phyloP scores from a whole-genome alignment of 805 yeast genomes.

The Torulaspora gathmanii region DNA sequence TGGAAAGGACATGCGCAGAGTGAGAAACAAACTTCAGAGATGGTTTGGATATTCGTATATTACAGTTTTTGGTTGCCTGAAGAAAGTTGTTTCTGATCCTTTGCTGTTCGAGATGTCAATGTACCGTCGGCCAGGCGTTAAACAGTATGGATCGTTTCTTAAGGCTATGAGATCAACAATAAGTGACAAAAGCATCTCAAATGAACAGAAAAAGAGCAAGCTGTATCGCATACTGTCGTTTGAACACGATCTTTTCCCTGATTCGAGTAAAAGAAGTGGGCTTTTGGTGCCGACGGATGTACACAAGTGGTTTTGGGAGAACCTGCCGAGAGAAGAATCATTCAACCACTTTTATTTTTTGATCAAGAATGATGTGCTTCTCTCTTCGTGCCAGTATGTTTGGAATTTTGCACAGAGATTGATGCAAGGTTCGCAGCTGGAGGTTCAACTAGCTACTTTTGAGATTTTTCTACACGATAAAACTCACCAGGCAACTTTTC shows the following conservation, averaged over 20 bases:
- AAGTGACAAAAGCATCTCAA: slow-evolving; percentile 1
- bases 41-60: slow-evolving; percentile 9
- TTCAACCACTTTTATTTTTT: slow-evolving; percentile 27
- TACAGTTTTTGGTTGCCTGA: slow-evolving; percentile 5
- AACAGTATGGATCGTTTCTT: slow-evolving; percentile 15
- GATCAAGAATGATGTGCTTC: slow-evolving; percentile 23
- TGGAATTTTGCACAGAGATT: slow-evolving; percentile 16
- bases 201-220: slow-evolving; percentile 10
- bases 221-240: slow-evolving; percentile 21
- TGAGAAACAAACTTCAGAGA: slow-evolving; percentile 16
- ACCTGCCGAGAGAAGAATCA: slow-evolving; percentile 15
- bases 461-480: slow-evolving; percentile 23
- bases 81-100: slow-evolving; percentile 7
- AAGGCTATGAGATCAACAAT: slow-evolving; percentile 6
- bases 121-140: slow-evolving; percentile 12
- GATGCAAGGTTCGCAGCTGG: slow-evolving; percentile 30
- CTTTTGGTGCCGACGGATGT: slow-evolving; percentile 21
- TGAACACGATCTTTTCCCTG: slow-evolving; percentile 21
- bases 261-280: slow-evolving; percentile 7
- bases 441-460: slow-evolving; percentile 27
- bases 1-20: slow-evolving; percentile 14
- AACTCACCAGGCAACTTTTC: slow-evolving; percentile 12
- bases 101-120: slow-evolving; percentile 13
- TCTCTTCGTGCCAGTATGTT: slow-evolving; percentile 16
- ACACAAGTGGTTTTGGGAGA: slow-evolving; percentile 30